phyloP scores from a whole-genome alignment of 164 flowering plant species.

The Tinospora cordifolia region DNA sequence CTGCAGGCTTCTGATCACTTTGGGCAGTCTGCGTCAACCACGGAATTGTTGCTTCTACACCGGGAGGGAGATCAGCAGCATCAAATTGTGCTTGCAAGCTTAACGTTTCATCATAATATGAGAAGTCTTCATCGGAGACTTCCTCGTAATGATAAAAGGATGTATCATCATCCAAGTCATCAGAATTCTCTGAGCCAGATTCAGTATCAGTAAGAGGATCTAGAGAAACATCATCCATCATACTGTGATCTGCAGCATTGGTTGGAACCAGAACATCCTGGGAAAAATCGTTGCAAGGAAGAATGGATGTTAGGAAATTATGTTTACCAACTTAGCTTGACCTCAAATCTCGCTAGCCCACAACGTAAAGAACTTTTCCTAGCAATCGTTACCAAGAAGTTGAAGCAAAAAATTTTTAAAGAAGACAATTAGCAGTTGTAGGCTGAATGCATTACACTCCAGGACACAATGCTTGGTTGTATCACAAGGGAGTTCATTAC shows the following conservation, averaged over 20 bases:
- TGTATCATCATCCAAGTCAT: not conserved
- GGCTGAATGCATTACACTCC: too few species aligned
- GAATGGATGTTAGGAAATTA: not conserved
- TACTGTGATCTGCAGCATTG: not conserved
- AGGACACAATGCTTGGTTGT: too few species aligned
- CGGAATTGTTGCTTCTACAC: slow-evolving; percentile 18
- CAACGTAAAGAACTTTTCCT: too few species aligned
- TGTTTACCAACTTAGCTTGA: not conserved
- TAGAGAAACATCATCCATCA: slow-evolving; percentile 2
- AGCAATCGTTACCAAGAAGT: too few species aligned
- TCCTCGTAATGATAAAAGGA: slow-evolving; percentile 3
- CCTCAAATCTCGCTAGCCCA: not conserved
- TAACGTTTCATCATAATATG: slow-evolving; percentile 8
- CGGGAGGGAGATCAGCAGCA: slow-evolving; percentile 21
- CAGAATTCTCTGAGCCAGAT: not conserved
- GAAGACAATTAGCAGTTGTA: too few species aligned
- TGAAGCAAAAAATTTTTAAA: too few species aligned
- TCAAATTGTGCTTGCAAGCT: slow-evolving; percentile 23
- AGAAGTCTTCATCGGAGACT: slow-evolving; percentile 4
- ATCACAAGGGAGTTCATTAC: too few species aligned
- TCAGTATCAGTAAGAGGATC: not conserved
- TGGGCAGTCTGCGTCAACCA: slow-evolving; percentile 10
- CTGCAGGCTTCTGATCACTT: slow-evolving; percentile 9
- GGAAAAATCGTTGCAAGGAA: slow-evolving; percentile 14
- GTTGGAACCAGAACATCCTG: slow-evolving; percentile 3